Evolutionary conservation across 441 rosid genomes (phyloP), one percentile per base, ranked within the genome.

Genomic region (Euphorbia corollata): DNA sequence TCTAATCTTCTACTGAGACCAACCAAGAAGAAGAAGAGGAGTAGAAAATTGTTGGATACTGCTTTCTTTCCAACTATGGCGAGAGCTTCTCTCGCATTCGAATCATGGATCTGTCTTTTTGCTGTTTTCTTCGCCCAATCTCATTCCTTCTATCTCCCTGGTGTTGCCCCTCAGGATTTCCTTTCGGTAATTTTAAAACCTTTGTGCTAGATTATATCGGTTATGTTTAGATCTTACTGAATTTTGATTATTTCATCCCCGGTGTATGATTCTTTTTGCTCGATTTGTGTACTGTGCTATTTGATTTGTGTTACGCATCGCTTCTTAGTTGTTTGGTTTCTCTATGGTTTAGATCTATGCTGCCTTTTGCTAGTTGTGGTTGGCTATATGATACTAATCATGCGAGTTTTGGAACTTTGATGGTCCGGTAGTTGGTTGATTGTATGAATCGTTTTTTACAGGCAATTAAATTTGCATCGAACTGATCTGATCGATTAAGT

Each of bases 131-230:
- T 73, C 63, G 65, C 79, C 63, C 71, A 66, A 41, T 72, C 79
- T 58, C 68, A 75, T 74, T 82, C 82, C 77, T 92, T 92, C 76
- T 92, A 92, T 69, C 96, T 92, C 69, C 98, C 98, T 20, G 98
- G 97, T 7, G 97, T 92, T 32, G 87, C 98, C 57, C 98, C 98
- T 45, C 73, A 82, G 74, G 97, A 90, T 77, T 92, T 92, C 72
- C 59, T 63, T 18, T 82, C 78, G 87, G 97, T 87, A 51, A 56
- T 75, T 61, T 53, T 16, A 5, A 24, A 51, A 39, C 41, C 5
- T 20, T 10, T 48, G 24, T 13, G 0, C 32, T 18, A 19, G 23
- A 15, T 18, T 41, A 20, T 6, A 13, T 39, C 18, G 41, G 30
- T 64, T 51, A 38, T 38, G 54, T 16, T 59, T 60, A 43, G 71